phyloP scores from a whole-genome alignment of 306 rosid species.

The Citrullus colocynthis region DNA sequence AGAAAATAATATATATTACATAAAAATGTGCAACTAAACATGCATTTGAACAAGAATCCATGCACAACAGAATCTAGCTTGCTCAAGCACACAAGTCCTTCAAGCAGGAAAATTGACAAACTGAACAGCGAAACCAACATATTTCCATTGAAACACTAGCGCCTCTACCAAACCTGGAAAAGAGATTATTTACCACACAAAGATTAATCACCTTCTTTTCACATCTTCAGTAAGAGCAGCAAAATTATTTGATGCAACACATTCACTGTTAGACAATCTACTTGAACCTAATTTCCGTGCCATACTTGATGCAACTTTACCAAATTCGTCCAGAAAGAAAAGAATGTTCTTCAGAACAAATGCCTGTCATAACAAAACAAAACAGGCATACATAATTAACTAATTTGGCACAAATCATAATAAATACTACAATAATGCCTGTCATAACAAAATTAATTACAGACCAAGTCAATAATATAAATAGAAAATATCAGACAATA shows the following conservation, averaged over 20 bases:
- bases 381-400: conserved; percentile 11
- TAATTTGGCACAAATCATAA: no score
- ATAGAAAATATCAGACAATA: not conserved
- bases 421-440: conserved; percentile 35
- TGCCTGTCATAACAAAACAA: conserved; percentile 51
- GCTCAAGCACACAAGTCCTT: not conserved
- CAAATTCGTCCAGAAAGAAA: conserved; percentile 52
- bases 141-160: conserved; percentile 6
- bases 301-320: conserved; percentile 26
- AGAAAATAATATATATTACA: not conserved
- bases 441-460: conserved; percentile 19
- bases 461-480: conserved; percentile 7
- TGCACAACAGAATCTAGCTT: not conserved
- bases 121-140: not conserved
- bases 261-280: conserved; percentile 30
- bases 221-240: conserved; percentile 57
- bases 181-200: conserved; percentile 13
- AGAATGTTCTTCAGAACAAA: conserved; percentile 79
- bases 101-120: conserved; percentile 1
- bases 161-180: not conserved
- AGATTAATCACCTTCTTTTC: conserved; percentile 67
- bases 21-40: not conserved
- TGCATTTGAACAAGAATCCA: not conserved
- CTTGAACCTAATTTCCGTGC: conserved; percentile 36
- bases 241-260: conserved; percentile 48